Percentiles rank a stretch among this genome's conserved stretches.
phyloP scores from a whole-genome alignment of 257 asterid species.

The Cruciata laevipes region DNA sequence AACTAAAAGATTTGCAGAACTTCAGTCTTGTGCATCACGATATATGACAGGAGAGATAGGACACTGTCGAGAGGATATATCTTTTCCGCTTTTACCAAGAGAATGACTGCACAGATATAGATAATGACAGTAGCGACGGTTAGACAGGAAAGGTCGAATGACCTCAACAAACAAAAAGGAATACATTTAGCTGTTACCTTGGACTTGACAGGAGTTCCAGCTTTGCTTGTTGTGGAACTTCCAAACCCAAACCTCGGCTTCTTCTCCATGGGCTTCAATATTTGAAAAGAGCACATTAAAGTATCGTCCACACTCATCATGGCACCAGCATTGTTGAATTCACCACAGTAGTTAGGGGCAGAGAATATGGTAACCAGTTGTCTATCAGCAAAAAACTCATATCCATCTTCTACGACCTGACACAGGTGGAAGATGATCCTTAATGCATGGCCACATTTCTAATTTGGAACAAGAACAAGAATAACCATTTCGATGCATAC shows the following conservation, averaged over 20 bases:
- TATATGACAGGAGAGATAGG: slow-evolving; percentile 1
- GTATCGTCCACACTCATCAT: slow-evolving; percentile 84
- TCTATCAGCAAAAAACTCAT: slow-evolving; percentile 79
- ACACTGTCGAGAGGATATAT: background rate
- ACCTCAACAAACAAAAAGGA: background rate
- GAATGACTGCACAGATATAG: slow-evolving; percentile 40
- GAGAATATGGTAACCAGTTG: slow-evolving; percentile 75
- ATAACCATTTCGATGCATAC: slow-evolving; percentile 18
- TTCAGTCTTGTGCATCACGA: slow-evolving; percentile 4
- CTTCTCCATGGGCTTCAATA: slow-evolving; percentile 70
- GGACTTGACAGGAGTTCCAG: slow-evolving; percentile 46
- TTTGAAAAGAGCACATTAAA: slow-evolving; percentile 85
- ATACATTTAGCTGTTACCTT: slow-evolving; percentile 33
- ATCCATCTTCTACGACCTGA: slow-evolving; percentile 81
- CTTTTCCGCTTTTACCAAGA: slow-evolving; percentile 42
- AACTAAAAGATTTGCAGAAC: slow-evolving; percentile 12
- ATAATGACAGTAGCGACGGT: background rate
- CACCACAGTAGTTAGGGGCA: slow-evolving; percentile 82
- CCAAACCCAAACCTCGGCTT: slow-evolving; percentile 66
- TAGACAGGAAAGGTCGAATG: background rate
- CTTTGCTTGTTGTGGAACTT: slow-evolving; percentile 45
- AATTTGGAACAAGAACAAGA: background rate
- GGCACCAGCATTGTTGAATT: slow-evolving; percentile 76
- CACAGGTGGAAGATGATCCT: background rate
- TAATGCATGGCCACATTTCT: background rate